phyloP scores from a whole-genome alignment of 352 stramenopile genomes.

The Elongisporangium anandrum region DNA sequence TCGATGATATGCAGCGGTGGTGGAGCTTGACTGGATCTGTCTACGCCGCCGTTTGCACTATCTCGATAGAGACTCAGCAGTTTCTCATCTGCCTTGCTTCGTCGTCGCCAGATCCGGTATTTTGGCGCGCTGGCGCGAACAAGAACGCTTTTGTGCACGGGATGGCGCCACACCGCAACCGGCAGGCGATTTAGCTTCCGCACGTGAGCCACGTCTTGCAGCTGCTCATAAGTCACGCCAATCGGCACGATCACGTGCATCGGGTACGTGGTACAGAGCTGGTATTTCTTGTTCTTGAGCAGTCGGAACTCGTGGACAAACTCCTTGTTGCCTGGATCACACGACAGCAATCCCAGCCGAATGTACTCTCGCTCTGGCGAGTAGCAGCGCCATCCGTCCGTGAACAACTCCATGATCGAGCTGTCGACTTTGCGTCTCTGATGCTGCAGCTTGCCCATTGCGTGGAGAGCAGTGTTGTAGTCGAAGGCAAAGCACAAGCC shows the following conservation, averaged over 20 bases:
- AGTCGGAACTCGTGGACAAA: conserved; percentile 43
- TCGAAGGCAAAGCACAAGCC: too few relatives aligned
- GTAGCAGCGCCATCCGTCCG: too few relatives aligned
- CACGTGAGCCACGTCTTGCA: conserved; percentile 74
- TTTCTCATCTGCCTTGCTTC: conserved; percentile 79
- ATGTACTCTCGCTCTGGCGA: background rate
- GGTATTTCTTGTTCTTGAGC: conserved; percentile 70
- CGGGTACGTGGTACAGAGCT: conserved; percentile 89
- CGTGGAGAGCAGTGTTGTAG: too few relatives aligned
- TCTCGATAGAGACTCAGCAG: conserved; percentile 65
- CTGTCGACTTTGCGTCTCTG: too few relatives aligned
- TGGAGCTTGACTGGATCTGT: conserved; percentile 10
- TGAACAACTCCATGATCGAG: too few relatives aligned
- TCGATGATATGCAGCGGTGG: conserved; percentile 60
- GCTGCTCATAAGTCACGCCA: conserved; percentile 81
- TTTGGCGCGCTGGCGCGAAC: conserved; percentile 90
- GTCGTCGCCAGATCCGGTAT: conserved; percentile 89
- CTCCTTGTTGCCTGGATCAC: conserved; percentile 3
- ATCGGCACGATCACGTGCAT: conserved; percentile 88
- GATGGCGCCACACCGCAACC: conserved; percentile 82
- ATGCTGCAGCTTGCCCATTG: too few relatives aligned
- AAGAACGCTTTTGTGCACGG: conserved; percentile 78
- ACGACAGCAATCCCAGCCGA: background rate
- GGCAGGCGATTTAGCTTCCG: conserved; percentile 86
- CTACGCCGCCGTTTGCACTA: conserved; percentile 32